Evolutionary conservation across 2,329 filamentous ascomycete species (phyloP).

Genomic region (Aspergillus ibericus): DNA sequence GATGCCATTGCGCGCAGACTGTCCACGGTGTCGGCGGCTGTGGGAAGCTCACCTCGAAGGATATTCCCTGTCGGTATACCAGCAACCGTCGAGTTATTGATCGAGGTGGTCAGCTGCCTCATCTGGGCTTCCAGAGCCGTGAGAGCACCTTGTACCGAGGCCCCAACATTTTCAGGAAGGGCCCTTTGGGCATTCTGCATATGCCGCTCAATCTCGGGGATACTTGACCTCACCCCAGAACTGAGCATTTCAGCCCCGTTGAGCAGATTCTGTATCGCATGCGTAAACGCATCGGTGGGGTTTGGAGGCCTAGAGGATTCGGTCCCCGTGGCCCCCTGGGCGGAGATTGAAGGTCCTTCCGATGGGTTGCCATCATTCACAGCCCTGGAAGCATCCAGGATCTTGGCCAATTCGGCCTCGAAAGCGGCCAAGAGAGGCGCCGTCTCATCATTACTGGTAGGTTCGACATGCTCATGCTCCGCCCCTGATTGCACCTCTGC

Average conservation of each 20-base stretch:
- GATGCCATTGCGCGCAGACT: constrained; percentile 42
- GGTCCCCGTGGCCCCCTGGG: constrained; percentile 12
- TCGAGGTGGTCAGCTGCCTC: constrained; percentile 35
- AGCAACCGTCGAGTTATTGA: constrained; percentile 39
- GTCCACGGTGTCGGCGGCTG: constrained; percentile 38
- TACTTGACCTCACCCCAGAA: constrained; percentile 36
- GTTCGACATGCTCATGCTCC: constrained; percentile 10
- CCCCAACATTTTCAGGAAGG: constrained; percentile 38
- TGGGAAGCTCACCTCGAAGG: constrained; percentile 37
- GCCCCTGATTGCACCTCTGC: constrained; percentile 9
- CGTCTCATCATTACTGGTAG: constrained; percentile 21
- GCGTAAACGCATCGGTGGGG: constrained; percentile 33
- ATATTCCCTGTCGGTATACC: constrained; percentile 38
- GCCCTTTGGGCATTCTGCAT: constrained; percentile 35
- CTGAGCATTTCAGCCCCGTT: constrained; percentile 36
- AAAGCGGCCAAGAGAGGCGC: constrained; percentile 41
- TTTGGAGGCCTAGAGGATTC: constrained; percentile 19
- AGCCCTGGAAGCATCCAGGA: constrained; percentile 28
- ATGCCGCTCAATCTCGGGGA: constrained; percentile 42
- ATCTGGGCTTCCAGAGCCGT: constrained; percentile 38
- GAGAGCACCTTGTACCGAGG: constrained; percentile 38
- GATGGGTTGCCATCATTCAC: constrained; percentile 10
- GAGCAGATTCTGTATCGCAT: constrained; percentile 36
- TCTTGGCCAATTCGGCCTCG: constrained; percentile 40
- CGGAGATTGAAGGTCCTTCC: constrained; percentile 11